These are phyloP conservation scores for Platanthera zijinensis DNA, from an alignment of 106 monocot genomes.

Conservation along the genomic window DNA sequence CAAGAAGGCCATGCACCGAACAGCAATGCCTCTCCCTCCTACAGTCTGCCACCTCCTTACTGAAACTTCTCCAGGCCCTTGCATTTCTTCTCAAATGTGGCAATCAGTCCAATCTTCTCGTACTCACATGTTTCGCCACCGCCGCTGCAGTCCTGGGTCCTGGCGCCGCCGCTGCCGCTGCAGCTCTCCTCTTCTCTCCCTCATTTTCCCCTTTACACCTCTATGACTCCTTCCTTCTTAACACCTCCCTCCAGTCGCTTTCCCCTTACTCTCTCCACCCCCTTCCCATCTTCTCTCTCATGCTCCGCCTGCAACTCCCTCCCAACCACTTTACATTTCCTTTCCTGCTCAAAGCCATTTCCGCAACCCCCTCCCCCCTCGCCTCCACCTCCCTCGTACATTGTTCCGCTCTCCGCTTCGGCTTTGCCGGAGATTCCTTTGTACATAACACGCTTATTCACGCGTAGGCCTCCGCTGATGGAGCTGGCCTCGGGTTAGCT, in stretches of 20 bases:
- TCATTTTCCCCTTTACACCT: constrained; percentile 38
- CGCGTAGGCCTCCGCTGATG: constrained; percentile 21
- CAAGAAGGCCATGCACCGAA: constrained; percentile 9
- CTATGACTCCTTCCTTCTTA: constrained; percentile 51
- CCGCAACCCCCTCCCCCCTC: constrained; percentile 15
- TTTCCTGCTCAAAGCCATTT: constrained; percentile 68
- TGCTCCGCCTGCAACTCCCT: constrained; percentile 37
- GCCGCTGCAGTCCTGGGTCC: constrained; percentile 25
- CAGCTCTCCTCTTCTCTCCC: constrained; percentile 27
- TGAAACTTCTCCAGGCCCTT: constrained; percentile 35
- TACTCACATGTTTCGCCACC: constrained; percentile 56
- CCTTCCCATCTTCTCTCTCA: constrained; percentile 37
- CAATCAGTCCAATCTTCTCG: constrained; percentile 41
- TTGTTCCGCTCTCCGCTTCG: constrained; percentile 24
- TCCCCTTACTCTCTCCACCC: constrained; percentile 18
- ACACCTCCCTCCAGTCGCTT: constrained; percentile 42
- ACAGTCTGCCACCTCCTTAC: constrained; percentile 21
- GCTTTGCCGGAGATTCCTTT: constrained; percentile 30
- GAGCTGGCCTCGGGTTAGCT: constrained; percentile 13
- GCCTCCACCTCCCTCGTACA: constrained; percentile 25
- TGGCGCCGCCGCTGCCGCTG: constrained; percentile 22
- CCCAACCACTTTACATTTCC: constrained; percentile 94
- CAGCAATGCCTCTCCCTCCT: constrained; percentile 43
- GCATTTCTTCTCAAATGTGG: constrained; percentile 60
- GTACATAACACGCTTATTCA: constrained; percentile 68